Conservation (phyloP, 179 eudicot genomes). For the Spinacia oleracea region DNA sequence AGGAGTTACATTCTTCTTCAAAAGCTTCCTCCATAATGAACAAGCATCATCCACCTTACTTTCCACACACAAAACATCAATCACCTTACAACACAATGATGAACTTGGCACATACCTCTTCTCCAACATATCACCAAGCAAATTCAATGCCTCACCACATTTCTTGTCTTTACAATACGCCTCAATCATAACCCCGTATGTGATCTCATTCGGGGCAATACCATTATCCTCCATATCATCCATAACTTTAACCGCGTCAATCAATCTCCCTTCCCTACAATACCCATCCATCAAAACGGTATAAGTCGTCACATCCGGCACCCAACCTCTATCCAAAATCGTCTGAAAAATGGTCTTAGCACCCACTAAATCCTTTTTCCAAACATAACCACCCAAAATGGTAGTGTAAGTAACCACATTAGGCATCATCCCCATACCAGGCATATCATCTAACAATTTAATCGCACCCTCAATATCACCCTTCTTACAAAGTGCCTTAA, state of each 20-base stretch:
- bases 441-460: constrained; percentile 69
- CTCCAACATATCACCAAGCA: constrained; percentile 72
- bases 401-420: constrained; percentile 78
- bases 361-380: constrained; percentile 53
- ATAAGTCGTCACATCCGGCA: constrained; percentile 73
- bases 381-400: constrained; percentile 60
- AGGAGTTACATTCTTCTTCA: constrained; percentile 64
- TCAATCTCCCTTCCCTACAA: constrained; percentile 56
- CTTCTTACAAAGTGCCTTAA: constrained; percentile 68
- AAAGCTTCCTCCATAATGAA: constrained; percentile 66
- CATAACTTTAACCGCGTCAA: constrained; percentile 74
- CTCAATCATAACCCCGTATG: constrained; percentile 80
- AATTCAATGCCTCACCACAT: constrained; percentile 62
- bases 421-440: constrained; percentile 66
- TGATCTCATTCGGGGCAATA: constrained; percentile 61
- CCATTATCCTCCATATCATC: constrained; percentile 85
- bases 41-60: constrained; percentile 78
- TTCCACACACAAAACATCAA: constrained; percentile 63
- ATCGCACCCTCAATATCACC: constrained; percentile 59
- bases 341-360: constrained; percentile 62
- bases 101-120: constrained; percentile 59
- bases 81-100: constrained; percentile 63
- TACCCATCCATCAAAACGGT: constrained; percentile 79
- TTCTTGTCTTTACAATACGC: constrained; percentile 70
- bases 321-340: constrained; percentile 74